phyloP scores from a whole-genome alignment of 1,284 basidiomycete genomes.

The Ustilago nuda region DNA sequence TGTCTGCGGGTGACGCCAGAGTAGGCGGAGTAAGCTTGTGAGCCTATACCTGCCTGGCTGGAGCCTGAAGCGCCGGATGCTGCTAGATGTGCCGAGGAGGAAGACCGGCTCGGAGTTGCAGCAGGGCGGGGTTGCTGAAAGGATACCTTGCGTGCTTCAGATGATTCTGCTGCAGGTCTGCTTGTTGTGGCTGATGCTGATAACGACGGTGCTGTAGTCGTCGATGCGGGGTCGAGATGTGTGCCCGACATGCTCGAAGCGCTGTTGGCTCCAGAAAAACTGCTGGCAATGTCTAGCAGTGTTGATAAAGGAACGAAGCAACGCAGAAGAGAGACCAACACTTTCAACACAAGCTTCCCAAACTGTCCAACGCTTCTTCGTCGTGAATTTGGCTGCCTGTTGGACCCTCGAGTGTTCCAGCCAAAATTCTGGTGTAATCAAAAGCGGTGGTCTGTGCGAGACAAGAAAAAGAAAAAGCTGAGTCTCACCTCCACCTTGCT shows the following conservation, averaged over 20 bases:
- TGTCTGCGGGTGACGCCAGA: slow-evolving; percentile 43
- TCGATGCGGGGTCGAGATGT: slow-evolving; percentile 2
- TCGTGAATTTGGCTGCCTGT: slow-evolving; percentile 1
- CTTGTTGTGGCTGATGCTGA: neutral
- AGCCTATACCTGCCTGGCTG: slow-evolving; percentile 5
- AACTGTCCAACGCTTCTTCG: neutral
- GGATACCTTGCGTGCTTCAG: slow-evolving; percentile 35
- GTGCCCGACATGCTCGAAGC: slow-evolving; percentile 17
- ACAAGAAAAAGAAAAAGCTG: neutral
- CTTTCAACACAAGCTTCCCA: slow-evolving; percentile 13
- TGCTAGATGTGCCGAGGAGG: slow-evolving; percentile 18
- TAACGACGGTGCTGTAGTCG: slow-evolving; percentile 4
- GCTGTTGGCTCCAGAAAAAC: neutral
- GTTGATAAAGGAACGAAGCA: slow-evolving; percentile 7
- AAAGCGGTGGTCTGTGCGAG: slow-evolving; percentile 9
- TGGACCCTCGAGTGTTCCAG: slow-evolving; percentile 1
- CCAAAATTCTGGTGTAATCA: neutral
- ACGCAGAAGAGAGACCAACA: slow-evolving; percentile 24
- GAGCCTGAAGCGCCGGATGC: slow-evolving; percentile 6
- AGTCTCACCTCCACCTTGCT: slow-evolving; percentile 7
- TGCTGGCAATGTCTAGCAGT: neutral
- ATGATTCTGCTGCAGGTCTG: neutral
- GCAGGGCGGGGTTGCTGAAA: slow-evolving; percentile 23
- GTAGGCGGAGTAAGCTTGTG: slow-evolving; percentile 29
- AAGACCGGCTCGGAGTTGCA: slow-evolving; percentile 20